Percentiles rank a stretch among this genome's conserved stretches.
phyloP scores from a whole-genome alignment of 2,329 filamentous ascomycete species.

The Chalara sp. region DNA sequence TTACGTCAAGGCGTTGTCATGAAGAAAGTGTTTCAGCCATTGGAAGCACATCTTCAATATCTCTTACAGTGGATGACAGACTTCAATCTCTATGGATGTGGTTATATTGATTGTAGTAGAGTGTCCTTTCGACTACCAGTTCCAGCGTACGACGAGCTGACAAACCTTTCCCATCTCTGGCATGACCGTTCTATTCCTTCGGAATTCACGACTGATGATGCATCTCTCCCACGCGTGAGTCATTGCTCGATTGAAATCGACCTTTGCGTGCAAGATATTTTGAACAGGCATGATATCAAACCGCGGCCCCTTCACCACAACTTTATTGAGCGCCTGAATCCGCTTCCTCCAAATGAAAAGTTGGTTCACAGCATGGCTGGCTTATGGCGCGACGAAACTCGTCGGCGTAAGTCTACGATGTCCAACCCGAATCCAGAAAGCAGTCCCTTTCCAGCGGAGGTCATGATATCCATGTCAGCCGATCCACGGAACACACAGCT shows the following conservation, averaged over 20 bases:
- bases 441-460: conserved; percentile 75
- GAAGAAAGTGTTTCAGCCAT: conserved; percentile 79
- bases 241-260: conserved; percentile 89
- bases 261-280: conserved; percentile 78
- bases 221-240: conserved; percentile 66
- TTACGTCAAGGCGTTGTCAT: conserved; percentile 83
- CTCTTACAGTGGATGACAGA: conserved; percentile 96
- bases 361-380: conserved; percentile 91
- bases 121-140: conserved; percentile 70
- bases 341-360: conserved; percentile 63
- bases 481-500: conserved; percentile 64
- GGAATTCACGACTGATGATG: conserved; percentile 53
- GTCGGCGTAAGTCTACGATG: conserved; percentile 68
- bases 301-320: conserved; percentile 79
- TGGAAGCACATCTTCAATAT: conserved; percentile 90
- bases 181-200: conserved; percentile 65
- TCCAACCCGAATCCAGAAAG: conserved; percentile 55
- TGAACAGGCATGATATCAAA: conserved; percentile 71
- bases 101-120: conserved; percentile 68
- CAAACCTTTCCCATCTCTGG: conserved; percentile 63
- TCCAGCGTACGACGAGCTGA: conserved; percentile 58
- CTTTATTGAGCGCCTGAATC: conserved; percentile 67
- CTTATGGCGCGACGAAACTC: conserved; percentile 85
- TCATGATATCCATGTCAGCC: conserved; percentile 81
- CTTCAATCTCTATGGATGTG: conserved; percentile 94